These are phyloP conservation scores for Stellera chamaejasme DNA, from an alignment of 345 rosid species.

Conservation along the genomic window DNA sequence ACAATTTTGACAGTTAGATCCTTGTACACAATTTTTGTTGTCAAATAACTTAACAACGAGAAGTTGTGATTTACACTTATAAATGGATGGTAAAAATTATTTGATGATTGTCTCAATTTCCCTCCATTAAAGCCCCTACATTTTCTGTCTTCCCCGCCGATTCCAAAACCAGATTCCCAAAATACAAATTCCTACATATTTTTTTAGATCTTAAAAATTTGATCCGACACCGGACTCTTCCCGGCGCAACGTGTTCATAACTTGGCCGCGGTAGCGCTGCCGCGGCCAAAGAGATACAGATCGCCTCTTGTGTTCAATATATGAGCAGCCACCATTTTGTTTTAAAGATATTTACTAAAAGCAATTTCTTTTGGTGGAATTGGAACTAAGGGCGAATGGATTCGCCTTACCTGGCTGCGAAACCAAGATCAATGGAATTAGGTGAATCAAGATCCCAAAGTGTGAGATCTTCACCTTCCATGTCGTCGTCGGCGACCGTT, in stretches of 20 bases:
- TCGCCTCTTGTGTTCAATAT: not conserved
- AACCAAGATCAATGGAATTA: slow-evolving; percentile 19
- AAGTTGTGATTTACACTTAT: slow-evolving; percentile 1
- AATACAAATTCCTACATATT: no score
- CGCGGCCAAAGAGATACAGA: slow-evolving; percentile 20
- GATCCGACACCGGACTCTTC: slow-evolving; percentile 1
- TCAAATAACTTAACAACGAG: slow-evolving; percentile 2
- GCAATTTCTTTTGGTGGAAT: not conserved
- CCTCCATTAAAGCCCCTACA: slow-evolving; percentile 29
- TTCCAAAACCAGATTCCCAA: no score
- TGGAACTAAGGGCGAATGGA: no score
- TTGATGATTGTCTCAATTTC: not conserved
- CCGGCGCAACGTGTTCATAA: slow-evolving; percentile 8
- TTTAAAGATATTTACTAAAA: no score
- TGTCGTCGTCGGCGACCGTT: slow-evolving; percentile 17
- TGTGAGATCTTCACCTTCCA: not conserved
- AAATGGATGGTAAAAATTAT: slow-evolving; percentile 16
- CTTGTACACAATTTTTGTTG: no score
- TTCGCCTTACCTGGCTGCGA: not conserved
- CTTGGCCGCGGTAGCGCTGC: slow-evolving; percentile 36
- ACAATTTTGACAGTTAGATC: no score
- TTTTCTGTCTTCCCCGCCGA: slow-evolving; percentile 4
- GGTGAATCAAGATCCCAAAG: slow-evolving; percentile 1
- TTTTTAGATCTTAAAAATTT: not conserved
- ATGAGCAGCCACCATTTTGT: not conserved